Conservation (phyloP, 805 yeast species). For the Ascoidea tarda region DNA sequence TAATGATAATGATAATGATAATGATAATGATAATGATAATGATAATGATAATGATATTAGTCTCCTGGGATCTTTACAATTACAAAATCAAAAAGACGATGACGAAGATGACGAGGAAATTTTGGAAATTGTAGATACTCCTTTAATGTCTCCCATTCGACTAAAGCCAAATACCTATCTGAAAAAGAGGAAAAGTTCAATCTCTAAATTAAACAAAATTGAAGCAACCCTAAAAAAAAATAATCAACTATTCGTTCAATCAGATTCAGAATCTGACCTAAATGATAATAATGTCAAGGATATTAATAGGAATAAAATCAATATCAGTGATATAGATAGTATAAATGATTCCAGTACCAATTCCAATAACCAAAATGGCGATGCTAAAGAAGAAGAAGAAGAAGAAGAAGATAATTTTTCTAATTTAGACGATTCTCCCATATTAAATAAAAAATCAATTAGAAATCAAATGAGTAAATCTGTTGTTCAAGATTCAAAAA, state of each 20-base stretch:
- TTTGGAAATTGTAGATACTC: conserved; percentile 10
- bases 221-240: not conserved
- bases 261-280: conserved; percentile 9
- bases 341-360: not conserved
- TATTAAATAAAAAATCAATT: conserved; percentile 3
- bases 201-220: not conserved
- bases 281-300: conserved; percentile 9
- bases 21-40: conserved; percentile 13
- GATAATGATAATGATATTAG: conserved; percentile 21
- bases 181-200: not conserved
- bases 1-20: too few relatives aligned
- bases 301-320: not conserved
- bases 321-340: not conserved
- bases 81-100: conserved; percentile 9
- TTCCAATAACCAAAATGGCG: conserved; percentile 1
- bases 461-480: not conserved
- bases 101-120: conserved; percentile 8
- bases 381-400: conserved; percentile 1
- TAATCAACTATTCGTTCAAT: not conserved
- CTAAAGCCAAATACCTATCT: not conserved
- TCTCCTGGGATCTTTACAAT: conserved; percentile 11
- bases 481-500: not conserved
- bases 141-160: conserved; percentile 1
- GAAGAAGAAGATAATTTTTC: too few relatives aligned
- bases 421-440: not conserved